Conservation (phyloP, 495 filamentous ascomycete species). For the Penicillium odoratum region DNA sequence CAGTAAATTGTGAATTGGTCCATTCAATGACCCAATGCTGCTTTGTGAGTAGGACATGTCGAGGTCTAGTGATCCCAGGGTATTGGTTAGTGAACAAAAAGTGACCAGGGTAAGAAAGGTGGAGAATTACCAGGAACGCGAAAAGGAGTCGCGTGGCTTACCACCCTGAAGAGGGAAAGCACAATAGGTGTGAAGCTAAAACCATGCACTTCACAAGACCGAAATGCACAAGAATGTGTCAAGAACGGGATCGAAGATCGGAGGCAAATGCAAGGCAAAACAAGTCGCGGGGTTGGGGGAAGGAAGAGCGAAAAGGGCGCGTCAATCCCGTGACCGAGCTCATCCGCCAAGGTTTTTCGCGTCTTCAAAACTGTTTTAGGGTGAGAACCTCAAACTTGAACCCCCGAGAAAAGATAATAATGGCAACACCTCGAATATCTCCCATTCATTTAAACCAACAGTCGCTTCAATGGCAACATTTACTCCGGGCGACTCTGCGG, state of each 20-base stretch:
- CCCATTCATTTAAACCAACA: not conserved
- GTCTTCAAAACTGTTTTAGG: conserved; percentile 27
- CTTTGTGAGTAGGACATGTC: conserved; percentile 48
- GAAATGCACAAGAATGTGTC: conserved; percentile 20
- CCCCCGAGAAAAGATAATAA: conserved; percentile 19
- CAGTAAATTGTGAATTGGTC: conserved; percentile 46
- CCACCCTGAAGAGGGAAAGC: conserved; percentile 29
- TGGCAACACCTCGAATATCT: conserved; percentile 13
- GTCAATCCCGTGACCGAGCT: conserved; percentile 32
- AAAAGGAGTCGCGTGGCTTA: conserved; percentile 41
- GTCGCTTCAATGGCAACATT: conserved; percentile 50
- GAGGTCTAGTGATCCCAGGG: not conserved
- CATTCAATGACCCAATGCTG: conserved; percentile 43
- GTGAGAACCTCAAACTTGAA: conserved; percentile 6
- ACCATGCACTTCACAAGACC: conserved; percentile 18
- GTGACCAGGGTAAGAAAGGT: conserved; percentile 23
- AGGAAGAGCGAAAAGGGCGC: conserved; percentile 33
- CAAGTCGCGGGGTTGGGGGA: conserved; percentile 25
- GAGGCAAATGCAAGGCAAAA: conserved; percentile 25
- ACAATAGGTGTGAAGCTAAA: conserved; percentile 17
- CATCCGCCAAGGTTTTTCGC: conserved; percentile 29
- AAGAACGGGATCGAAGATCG: conserved; percentile 19
- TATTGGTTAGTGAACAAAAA: conserved; percentile 5
- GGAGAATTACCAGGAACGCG: conserved; percentile 30
- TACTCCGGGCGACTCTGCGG: conserved; percentile 78